Percentiles rank a stretch among this genome's conserved stretches.
Evolutionary conservation across 139 green algal genomes (phyloP).

Genomic region (Astrephomene gubernaculifera): DNA sequence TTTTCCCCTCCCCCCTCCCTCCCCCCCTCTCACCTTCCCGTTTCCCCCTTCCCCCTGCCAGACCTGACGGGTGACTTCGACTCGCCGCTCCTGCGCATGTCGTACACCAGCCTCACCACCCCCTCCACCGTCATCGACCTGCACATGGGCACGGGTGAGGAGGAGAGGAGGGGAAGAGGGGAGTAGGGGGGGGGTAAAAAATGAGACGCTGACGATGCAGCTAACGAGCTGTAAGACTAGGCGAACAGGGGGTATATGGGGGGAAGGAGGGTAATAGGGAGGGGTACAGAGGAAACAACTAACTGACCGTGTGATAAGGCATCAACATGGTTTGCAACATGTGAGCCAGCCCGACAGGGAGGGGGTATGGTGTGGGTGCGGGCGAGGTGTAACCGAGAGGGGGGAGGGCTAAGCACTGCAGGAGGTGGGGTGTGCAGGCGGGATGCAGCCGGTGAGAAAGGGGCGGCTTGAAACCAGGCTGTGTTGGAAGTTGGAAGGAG

Average conservation of each 20-base stretch:
- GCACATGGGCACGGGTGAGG: constrained; percentile 75
- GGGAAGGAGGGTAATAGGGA: no score
- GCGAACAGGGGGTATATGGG: no score
- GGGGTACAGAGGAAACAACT: no score
- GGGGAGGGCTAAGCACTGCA: neutral
- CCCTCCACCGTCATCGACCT: constrained; percentile 83
- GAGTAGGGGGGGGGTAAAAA: neutral
- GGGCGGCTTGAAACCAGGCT: neutral
- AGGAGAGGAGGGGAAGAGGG: neutral
- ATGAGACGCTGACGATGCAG: no score
- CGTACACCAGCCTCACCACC: constrained; percentile 85
- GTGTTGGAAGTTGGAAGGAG: no score
- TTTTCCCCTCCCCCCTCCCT: no score
- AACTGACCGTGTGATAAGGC: no score
- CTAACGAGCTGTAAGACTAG: no score
- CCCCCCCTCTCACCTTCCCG: neutral
- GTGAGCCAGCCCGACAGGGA: no score
- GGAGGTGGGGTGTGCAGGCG: neutral
- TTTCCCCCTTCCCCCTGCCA: neutral
- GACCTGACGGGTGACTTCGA: constrained; percentile 82
- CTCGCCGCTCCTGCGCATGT: constrained; percentile 77
- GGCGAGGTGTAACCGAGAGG: neutral
- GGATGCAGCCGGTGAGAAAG: neutral
- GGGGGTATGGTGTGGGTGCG: no score
- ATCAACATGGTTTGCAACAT: no score